These are phyloP conservation scores for Phylloporus sp. DNA, from an alignment of 768 basidiomycete genomes.

Conservation along the genomic window DNA sequence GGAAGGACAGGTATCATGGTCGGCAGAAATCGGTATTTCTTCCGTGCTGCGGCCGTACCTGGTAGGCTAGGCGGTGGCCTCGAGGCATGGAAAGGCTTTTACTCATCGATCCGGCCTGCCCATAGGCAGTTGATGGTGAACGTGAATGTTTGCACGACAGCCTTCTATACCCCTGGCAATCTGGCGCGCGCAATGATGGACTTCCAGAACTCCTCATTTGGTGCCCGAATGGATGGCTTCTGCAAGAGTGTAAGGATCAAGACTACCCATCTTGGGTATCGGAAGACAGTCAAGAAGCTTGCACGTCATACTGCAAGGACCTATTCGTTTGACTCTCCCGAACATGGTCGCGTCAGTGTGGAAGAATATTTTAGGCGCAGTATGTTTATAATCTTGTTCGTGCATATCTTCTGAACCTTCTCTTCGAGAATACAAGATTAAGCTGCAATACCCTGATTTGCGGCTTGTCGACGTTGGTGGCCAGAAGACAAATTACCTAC, in stretches of 20 bases:
- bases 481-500: conserved; percentile 37
- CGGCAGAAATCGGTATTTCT: conserved; percentile 52
- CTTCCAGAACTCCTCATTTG: conserved; percentile 47
- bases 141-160: conserved; percentile 50
- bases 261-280: conserved; percentile 68
- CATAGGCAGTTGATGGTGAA: conserved; percentile 47
- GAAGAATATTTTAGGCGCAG: conserved; percentile 45
- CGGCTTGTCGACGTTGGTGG: conserved; percentile 48
- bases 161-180: conserved; percentile 41
- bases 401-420: background rate
- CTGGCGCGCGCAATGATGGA: conserved; percentile 39
- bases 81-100: conserved; percentile 54
- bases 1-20: conserved; percentile 47
- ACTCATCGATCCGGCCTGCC: conserved; percentile 37
- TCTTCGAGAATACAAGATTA: conserved; percentile 39
- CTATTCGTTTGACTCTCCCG: conserved; percentile 38
- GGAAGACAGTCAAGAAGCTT: conserved; percentile 62
- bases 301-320: conserved; percentile 36
- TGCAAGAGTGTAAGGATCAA: conserved; percentile 61
- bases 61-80: conserved; percentile 46
- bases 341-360: conserved; percentile 40
- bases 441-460: conserved; percentile 35
- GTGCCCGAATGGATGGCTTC: conserved; percentile 56
- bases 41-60: conserved; percentile 32
- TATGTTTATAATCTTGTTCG: conserved; percentile 22